Conservation (phyloP, 306 rosid species). For the Cicer chorassanicum region DNA sequence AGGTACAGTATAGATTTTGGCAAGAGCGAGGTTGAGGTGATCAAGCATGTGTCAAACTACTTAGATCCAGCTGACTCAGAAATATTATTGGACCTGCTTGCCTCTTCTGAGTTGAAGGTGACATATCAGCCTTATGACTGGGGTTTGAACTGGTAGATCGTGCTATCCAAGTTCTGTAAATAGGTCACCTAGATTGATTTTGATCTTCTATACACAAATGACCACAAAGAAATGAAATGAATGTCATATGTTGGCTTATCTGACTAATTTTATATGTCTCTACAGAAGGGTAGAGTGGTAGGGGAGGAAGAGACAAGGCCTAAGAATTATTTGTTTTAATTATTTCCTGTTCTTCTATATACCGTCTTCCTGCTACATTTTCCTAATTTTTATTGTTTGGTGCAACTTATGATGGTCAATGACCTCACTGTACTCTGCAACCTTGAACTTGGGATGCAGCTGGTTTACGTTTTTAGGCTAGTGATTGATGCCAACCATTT, state of each 20-base stretch:
- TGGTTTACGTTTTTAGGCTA: background rate
- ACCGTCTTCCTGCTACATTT: constrained; percentile 12
- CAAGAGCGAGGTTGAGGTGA: constrained; percentile 76
- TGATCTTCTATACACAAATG: constrained; percentile 32
- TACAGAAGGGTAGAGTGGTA: constrained; percentile 1
- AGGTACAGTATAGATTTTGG: constrained; percentile 94
- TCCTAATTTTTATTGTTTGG: constrained; percentile 4
- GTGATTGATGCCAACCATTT: background rate
- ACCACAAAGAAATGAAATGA: constrained; percentile 33
- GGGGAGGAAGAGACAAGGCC: constrained; percentile 26
- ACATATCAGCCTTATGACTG: constrained; percentile 80
- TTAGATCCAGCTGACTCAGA: constrained; percentile 69
- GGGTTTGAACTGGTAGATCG: constrained; percentile 70
- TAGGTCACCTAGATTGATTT: constrained; percentile 34
- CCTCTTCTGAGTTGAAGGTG: constrained; percentile 79
- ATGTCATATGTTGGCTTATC: constrained; percentile 37
- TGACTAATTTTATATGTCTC: constrained; percentile 10
- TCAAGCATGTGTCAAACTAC: constrained; percentile 84
- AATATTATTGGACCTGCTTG: constrained; percentile 72
- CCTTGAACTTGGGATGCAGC: constrained; percentile 19
- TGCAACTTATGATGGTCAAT: constrained; percentile 22
- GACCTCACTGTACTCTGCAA: constrained; percentile 19
- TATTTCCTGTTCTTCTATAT: background rate
- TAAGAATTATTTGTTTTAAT: background rate
- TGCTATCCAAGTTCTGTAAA: constrained; percentile 30